A percentile compares a stretch with the other conserved stretches of the same genome.
Evolutionary conservation across 306 rosid species (phyloP).

Genomic region (Psophocarpus tetragonolobus): DNA sequence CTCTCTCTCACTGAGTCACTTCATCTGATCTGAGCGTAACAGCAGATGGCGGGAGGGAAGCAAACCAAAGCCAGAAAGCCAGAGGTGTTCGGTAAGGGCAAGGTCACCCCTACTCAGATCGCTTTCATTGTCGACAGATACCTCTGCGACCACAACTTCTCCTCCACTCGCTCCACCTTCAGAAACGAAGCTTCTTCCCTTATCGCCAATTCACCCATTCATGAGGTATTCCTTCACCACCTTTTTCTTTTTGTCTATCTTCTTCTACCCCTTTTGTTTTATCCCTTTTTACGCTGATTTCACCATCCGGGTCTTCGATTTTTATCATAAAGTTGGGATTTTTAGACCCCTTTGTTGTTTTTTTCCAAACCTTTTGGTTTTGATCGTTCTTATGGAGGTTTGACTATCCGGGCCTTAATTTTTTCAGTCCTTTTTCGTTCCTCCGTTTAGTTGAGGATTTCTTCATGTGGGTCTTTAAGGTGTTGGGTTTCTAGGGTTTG

Average conservation of each 20-base stretch:
- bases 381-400: too few relatives aligned
- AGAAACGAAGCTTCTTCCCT: slow-evolving; percentile 79
- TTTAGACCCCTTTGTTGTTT: not conserved
- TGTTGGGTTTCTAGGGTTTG: not conserved
- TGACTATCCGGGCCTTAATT: not conserved
- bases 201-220: slow-evolving; percentile 62
- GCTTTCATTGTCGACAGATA: slow-evolving; percentile 89
- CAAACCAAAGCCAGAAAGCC: slow-evolving; percentile 56
- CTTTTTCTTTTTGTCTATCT: not conserved
- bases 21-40: not conserved
- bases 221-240: slow-evolving; percentile 49
- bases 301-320: not conserved
- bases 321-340: not conserved
- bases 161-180: slow-evolving; percentile 61
- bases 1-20: not conserved
- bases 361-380: not conserved
- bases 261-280: not conserved
- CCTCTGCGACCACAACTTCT: slow-evolving; percentile 62
- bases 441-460: not conserved
- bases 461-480: not conserved
- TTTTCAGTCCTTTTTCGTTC: not conserved
- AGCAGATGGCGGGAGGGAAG: slow-evolving; percentile 64
- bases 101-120: slow-evolving; percentile 67
- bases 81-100: slow-evolving; percentile 51
- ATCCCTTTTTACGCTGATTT: not conserved